These are phyloP conservation scores for Myxozyma vanderwaltii DNA, from an alignment of 805 yeast genomes.

Conservation along the genomic window DNA sequence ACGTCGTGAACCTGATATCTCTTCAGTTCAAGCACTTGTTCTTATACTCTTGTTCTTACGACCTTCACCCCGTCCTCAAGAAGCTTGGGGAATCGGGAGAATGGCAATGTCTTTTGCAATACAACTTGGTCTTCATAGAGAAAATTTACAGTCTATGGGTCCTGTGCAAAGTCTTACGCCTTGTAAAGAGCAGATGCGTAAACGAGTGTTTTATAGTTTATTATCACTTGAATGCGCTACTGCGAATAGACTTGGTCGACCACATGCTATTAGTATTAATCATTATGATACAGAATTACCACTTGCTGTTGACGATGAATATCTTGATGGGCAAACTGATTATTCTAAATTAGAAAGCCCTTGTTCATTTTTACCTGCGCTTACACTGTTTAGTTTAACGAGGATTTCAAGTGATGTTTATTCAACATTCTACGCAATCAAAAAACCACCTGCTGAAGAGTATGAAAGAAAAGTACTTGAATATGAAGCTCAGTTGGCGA, in stretches of 20 bases:
- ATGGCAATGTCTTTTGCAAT: slow-evolving; percentile 27
- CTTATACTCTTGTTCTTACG: slow-evolving; percentile 22
- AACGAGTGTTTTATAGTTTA: slow-evolving; percentile 28
- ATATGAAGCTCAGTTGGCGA: slow-evolving; percentile 18
- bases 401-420: slow-evolving; percentile 18
- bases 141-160: slow-evolving; percentile 9
- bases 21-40: slow-evolving; percentile 22
- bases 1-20: slow-evolving; percentile 12
- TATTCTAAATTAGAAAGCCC: not conserved
- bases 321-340: slow-evolving; percentile 15
- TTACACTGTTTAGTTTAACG: slow-evolving; percentile 21
- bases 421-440: slow-evolving; percentile 23
- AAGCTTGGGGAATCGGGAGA: slow-evolving; percentile 25
- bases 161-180: not conserved
- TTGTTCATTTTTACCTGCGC: slow-evolving; percentile 28
- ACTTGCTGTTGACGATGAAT: slow-evolving; percentile 25
- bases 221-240: slow-evolving; percentile 17
- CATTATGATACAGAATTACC: slow-evolving; percentile 23
- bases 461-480: slow-evolving; percentile 26
- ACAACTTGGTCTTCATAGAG: slow-evolving; percentile 29
- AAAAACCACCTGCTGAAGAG: slow-evolving; percentile 21
- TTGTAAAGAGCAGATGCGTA: slow-evolving; percentile 24
- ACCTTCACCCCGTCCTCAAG: slow-evolving; percentile 27
- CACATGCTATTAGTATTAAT: slow-evolving; percentile 13
- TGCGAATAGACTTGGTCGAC: slow-evolving; percentile 25